phyloP scores from a whole-genome alignment of 441 rosid species.

The Pelargonium cotyledonis region DNA sequence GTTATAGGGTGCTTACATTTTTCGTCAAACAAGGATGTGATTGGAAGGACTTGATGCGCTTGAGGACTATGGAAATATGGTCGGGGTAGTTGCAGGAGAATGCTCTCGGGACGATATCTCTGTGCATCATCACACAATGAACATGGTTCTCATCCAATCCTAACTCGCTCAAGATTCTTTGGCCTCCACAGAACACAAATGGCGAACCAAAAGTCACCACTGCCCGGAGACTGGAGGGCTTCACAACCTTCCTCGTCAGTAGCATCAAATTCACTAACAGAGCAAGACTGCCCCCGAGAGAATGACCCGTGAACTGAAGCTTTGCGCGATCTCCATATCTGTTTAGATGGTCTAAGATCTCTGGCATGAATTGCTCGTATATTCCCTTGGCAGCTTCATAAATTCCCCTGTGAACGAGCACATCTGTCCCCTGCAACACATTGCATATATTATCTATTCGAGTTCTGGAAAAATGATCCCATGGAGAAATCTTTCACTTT shows the following conservation, averaged over 20 bases:
- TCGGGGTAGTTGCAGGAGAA: slow-evolving; percentile 85
- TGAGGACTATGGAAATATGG: slow-evolving; percentile 70
- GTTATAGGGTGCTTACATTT: slow-evolving; percentile 39
- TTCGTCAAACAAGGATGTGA: slow-evolving; percentile 71
- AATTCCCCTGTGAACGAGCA: slow-evolving; percentile 85
- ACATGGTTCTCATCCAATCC: slow-evolving; percentile 71
- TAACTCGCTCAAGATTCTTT: slow-evolving; percentile 47
- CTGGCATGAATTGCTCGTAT: slow-evolving; percentile 67
- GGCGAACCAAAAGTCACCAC: slow-evolving; percentile 87
- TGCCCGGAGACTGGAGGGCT: slow-evolving; percentile 48
- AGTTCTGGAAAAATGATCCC: too few relatives aligned
- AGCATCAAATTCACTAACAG: slow-evolving; percentile 72
- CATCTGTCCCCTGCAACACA: slow-evolving; percentile 50
- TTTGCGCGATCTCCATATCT: slow-evolving; percentile 59
- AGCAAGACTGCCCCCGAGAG: slow-evolving; percentile 89
- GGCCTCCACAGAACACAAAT: slow-evolving; percentile 77
- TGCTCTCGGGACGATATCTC: slow-evolving; percentile 93
- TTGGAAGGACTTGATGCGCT: slow-evolving; percentile 57
- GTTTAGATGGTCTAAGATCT: slow-evolving; percentile 55
- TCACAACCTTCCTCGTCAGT: slow-evolving; percentile 44
- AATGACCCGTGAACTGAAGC: slow-evolving; percentile 81
- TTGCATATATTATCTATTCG: too few relatives aligned
- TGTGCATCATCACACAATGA: slow-evolving; percentile 74
- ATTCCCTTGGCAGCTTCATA: slow-evolving; percentile 93
- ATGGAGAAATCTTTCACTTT: too few relatives aligned